Percentiles rank a stretch among this genome's conserved stretches.
These are phyloP conservation scores for Yamadazyma triangularis DNA, from an alignment of 1,139 yeast genomes.

Conservation along the genomic window DNA sequence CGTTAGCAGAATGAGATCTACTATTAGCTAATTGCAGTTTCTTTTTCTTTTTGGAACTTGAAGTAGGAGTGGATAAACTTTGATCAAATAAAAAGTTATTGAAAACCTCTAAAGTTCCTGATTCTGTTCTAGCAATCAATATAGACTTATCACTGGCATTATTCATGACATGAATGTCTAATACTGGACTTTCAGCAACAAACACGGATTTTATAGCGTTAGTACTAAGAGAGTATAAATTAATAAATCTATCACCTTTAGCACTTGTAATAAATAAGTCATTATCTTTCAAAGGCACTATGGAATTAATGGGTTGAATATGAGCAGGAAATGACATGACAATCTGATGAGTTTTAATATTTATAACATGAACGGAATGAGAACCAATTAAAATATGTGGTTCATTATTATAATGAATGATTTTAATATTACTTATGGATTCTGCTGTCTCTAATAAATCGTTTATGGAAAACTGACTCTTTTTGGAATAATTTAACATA, in stretches of 20 bases:
- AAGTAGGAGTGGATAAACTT: slow-evolving; percentile 10
- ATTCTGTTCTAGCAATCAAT: slow-evolving; percentile 59
- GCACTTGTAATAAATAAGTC: slow-evolving; percentile 66
- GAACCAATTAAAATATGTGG: slow-evolving; percentile 59
- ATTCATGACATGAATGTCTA: slow-evolving; percentile 35
- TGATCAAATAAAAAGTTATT: slow-evolving; percentile 42
- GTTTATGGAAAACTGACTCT: slow-evolving; percentile 39
- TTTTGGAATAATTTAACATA: slow-evolving; percentile 34
- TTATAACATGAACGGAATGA: slow-evolving; percentile 54
- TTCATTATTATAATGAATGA: slow-evolving; percentile 30
- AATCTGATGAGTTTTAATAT: slow-evolving; percentile 31
- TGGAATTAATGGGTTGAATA: slow-evolving; percentile 55
- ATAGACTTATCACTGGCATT: slow-evolving; percentile 29
- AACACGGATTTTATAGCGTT: slow-evolving; percentile 47
- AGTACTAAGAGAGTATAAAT: slow-evolving; percentile 52
- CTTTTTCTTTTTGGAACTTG: slow-evolving; percentile 30
- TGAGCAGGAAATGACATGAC: slow-evolving; percentile 66
- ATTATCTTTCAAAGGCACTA: slow-evolving; percentile 32
- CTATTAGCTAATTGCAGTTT: slow-evolving; percentile 25
- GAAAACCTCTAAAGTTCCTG: slow-evolving; percentile 66
- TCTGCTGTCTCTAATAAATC: slow-evolving; percentile 34
- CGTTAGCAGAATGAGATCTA: slow-evolving; percentile 48
- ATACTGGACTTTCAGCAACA: slow-evolving; percentile 62
- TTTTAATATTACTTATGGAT: slow-evolving; percentile 26
- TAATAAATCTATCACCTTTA: slow-evolving; percentile 71